Evolutionary conservation across 2,329 filamentous ascomycete species (phyloP).

Genomic region (Penicillium sp.): DNA sequence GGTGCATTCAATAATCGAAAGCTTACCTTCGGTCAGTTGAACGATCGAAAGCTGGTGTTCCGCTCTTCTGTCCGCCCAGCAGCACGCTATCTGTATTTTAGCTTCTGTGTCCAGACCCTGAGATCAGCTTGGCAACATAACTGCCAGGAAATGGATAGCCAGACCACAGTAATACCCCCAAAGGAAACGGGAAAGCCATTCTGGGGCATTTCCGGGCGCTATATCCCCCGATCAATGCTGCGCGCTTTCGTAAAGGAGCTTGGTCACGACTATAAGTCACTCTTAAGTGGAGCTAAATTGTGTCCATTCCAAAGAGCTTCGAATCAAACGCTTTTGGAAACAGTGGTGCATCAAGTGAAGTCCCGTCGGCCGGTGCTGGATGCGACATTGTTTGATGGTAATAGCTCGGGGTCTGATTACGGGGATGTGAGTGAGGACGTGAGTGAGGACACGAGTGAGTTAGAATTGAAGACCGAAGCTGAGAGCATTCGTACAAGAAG

Average conservation of each 20-base stretch:
- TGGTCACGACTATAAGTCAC: not conserved
- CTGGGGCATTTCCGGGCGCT: not conserved
- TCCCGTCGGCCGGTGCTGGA: not conserved
- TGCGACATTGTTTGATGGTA: not conserved
- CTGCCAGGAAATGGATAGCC: too few species aligned
- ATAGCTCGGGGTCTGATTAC: not conserved
- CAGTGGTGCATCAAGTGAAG: not conserved
- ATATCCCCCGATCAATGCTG: not conserved
- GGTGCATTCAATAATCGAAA: not conserved
- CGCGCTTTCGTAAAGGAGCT: not conserved
- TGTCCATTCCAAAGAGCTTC: not conserved
- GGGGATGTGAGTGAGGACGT: not conserved
- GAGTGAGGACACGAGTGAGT: not conserved
- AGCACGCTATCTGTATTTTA: not conserved
- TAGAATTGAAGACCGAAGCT: too few species aligned
- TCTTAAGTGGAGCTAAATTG: not conserved
- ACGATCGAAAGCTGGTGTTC: not conserved
- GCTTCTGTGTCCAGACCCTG: not conserved
- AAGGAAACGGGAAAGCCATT: not conserved
- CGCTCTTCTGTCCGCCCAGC: not conserved
- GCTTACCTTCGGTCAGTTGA: not conserved
- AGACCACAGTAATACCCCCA: not conserved
- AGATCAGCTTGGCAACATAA: not conserved
- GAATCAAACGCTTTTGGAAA: not conserved
- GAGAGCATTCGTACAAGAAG: too few species aligned